These are phyloP conservation scores for Calendula officinalis DNA, from an alignment of 129 eudicot species.

Conservation along the genomic window DNA sequence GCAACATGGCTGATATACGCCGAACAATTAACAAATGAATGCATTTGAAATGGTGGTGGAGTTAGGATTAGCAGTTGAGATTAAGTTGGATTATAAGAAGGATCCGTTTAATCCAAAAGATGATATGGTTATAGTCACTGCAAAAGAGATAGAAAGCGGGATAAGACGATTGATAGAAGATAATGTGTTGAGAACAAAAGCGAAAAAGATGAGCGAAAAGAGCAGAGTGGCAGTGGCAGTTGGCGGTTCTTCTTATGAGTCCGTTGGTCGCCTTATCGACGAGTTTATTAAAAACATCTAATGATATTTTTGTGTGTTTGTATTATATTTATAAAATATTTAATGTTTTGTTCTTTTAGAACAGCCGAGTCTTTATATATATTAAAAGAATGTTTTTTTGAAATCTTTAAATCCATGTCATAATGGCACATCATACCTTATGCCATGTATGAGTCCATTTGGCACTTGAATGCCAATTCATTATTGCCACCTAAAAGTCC, in stretches of 20 bases:
- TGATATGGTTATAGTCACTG: background rate
- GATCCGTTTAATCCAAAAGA: conserved; percentile 5
- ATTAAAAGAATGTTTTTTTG: too few species aligned
- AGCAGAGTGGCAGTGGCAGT: background rate
- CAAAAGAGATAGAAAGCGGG: conserved; percentile 8
- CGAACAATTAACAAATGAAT: conserved; percentile 19
- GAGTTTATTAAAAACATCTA: background rate
- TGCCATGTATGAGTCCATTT: too few species aligned
- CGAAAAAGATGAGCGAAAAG: conserved; percentile 5
- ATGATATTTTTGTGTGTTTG: background rate
- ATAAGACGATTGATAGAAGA: conserved; percentile 8
- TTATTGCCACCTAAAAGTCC: too few species aligned
- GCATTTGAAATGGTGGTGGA: conserved; percentile 28
- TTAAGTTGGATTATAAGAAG: conserved; percentile 14
- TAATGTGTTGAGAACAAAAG: background rate
- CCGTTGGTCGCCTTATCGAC: background rate
- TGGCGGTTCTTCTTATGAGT: conserved; percentile 20
- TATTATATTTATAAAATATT: too few species aligned
- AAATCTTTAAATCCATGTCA: too few species aligned
- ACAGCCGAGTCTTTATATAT: too few species aligned
- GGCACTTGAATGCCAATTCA: too few species aligned
- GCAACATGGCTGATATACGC: conserved; percentile 20
- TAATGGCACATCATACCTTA: too few species aligned
- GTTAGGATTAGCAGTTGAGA: conserved; percentile 17
- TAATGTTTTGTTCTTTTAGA: too few species aligned